These are phyloP conservation scores for Echium plantagineum DNA, from an alignment of 257 asterid species.

Conservation along the genomic window DNA sequence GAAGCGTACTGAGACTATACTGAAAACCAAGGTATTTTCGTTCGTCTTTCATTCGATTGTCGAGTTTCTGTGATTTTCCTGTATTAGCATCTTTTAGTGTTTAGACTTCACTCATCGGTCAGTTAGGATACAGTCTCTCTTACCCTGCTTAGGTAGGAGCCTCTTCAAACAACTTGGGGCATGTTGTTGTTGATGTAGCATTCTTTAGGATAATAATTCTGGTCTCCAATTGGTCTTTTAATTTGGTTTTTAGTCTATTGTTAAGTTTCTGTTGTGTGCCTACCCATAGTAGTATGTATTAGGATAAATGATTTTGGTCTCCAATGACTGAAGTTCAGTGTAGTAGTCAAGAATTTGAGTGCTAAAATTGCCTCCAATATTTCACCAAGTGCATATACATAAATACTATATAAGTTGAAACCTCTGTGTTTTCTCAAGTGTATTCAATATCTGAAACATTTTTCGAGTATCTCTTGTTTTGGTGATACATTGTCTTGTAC, in stretches of 20 bases:
- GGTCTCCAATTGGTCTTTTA: no score
- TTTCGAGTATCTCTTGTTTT: background rate
- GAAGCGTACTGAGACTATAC: conserved; percentile 57
- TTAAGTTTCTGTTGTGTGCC: no score
- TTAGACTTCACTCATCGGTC: background rate
- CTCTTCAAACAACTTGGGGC: no score
- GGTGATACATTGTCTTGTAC: no score
- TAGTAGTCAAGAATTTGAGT: no score
- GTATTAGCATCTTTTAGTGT: conserved; percentile 12
- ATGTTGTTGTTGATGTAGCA: background rate
- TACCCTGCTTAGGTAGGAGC: no score
- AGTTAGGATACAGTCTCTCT: no score
- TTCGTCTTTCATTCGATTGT: conserved; percentile 18
- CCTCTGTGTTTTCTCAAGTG: conserved; percentile 22
- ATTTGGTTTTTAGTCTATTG: no score
- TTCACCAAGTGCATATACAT: conserved; percentile 12
- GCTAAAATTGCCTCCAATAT: no score
- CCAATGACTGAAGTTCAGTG: no score
- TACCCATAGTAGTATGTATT: no score
- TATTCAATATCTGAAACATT: conserved; percentile 30
- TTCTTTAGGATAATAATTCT: background rate
- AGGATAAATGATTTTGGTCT: no score
- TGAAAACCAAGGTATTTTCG: conserved; percentile 32
- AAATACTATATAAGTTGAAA: conserved; percentile 12
- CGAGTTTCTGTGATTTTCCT: conserved; percentile 24